Evolutionary conservation across 2,329 filamentous ascomycete genomes (phyloP), one percentile per base, ranked within the genome.

Genomic region (Colletotrichum trifolii): DNA sequence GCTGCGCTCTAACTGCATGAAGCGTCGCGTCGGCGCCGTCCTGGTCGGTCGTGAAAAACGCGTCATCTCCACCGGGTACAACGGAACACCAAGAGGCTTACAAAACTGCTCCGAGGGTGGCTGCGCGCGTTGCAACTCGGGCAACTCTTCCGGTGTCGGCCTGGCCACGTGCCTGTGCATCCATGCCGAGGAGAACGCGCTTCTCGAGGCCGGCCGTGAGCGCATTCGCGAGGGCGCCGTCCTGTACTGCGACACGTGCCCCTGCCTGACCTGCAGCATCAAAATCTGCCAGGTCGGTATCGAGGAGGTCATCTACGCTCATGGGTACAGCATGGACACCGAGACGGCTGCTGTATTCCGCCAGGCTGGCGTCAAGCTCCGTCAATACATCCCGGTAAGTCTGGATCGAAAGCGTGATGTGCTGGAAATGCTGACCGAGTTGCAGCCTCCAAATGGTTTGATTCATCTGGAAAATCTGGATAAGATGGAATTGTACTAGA

Each of bases 211-310:
- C 17, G 96, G 96, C 1, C 85, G 96, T 71, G 96, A 98, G 78
- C 85, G 96, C 63, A 93, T 99, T 70, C 84, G 93, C 17, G 91
- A 93, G 60, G 92, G 90, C 5, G 88, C 92, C 42, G 91, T 93
- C 54, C 81, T 99, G 34, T 99, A 97, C 79, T 97, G 94, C 78
- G 93, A 97, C 75, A 97, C 94, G 70, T 99, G 96, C 77, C 96
- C 96, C 4, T 99, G 96, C 76, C 82, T 99, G 76, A 99, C 96
- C 2, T 99, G 96, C 78, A 97, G 93, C 73, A 97, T 99, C 82
- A 99, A 99, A 82, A 98, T 99, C 73, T 92, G 93, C 25, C 96
- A 99, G 80, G 93, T 98, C 8, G 96, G 96, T 15, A 97, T 99
- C 69, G 89, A 87, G 46, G 96, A 99, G 82, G 96, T 99, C 12